These are phyloP conservation scores for Solanum clarkiae DNA, from an alignment of 257 asterid species.

Conservation along the genomic window DNA sequence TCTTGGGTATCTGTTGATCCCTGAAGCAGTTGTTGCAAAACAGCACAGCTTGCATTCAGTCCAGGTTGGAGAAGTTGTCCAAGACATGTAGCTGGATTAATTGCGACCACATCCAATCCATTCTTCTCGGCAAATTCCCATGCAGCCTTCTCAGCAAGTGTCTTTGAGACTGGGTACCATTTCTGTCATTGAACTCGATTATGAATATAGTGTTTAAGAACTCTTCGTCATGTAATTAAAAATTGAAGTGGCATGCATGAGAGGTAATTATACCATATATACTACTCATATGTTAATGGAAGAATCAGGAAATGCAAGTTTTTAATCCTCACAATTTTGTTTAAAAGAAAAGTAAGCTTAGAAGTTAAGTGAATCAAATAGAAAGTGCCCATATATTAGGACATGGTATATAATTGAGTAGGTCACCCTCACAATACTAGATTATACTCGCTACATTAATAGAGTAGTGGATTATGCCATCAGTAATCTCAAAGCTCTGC, in stretches of 20 bases:
- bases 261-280: not conserved
- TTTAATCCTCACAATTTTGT: not conserved
- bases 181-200: constrained; percentile 24
- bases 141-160: constrained; percentile 76
- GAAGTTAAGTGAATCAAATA: not conserved
- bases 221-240: not conserved
- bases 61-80: constrained; percentile 68
- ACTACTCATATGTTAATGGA: not conserved
- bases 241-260: not conserved
- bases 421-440: not conserved
- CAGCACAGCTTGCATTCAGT: constrained; percentile 81
- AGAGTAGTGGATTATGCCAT: not conserved
- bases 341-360: not conserved
- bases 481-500: not conserved
- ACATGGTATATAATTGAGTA: not conserved
- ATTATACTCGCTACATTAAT: not conserved
- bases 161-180: constrained; percentile 92
- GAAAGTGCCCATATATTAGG: not conserved
- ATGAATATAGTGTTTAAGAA: not conserved
- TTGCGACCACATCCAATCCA: constrained; percentile 57
- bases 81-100: constrained; percentile 70
- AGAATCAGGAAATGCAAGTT: not conserved
- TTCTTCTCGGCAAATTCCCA: constrained; percentile 65
- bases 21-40: constrained; percentile 57
- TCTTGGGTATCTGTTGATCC: constrained; percentile 80